phyloP scores from a whole-genome alignment of 176 grass and related monocot species.

The Carex pumila region DNA sequence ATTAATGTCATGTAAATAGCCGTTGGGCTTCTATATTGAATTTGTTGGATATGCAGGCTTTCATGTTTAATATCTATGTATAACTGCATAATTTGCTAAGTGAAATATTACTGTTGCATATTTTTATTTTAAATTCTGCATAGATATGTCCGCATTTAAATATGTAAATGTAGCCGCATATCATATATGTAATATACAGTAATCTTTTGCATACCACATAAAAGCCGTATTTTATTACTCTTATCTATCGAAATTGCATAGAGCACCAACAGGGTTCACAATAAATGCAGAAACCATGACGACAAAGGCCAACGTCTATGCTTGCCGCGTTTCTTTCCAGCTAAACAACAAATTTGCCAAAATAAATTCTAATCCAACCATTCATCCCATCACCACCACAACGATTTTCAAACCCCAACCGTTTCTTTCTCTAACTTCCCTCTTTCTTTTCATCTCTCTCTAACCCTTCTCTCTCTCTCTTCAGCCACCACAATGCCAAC shows the following conservation, averaged over 20 bases:
- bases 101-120: too few species aligned
- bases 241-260: neutral
- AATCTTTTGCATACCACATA: too few species aligned
- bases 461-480: neutral
- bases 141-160: too few species aligned
- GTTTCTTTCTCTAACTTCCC: neutral
- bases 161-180: too few species aligned
- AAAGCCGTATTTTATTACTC: too few species aligned
- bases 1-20: too few species aligned
- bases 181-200: too few species aligned
- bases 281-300: neutral
- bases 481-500: neutral
- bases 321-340: conserved; percentile 3
- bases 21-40: too few species aligned
- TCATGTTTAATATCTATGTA: too few species aligned
- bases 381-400: neutral
- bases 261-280: neutral
- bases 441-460: neutral
- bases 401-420: neutral
- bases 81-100: too few species aligned
- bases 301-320: neutral
- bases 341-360: neutral
- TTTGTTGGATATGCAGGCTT: too few species aligned
- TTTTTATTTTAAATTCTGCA: too few species aligned
- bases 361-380: conserved; percentile 11